These are phyloP conservation scores for Xylaria sp. DNA, from an alignment of 2,329 filamentous ascomycete species.

Conservation along the genomic window DNA sequence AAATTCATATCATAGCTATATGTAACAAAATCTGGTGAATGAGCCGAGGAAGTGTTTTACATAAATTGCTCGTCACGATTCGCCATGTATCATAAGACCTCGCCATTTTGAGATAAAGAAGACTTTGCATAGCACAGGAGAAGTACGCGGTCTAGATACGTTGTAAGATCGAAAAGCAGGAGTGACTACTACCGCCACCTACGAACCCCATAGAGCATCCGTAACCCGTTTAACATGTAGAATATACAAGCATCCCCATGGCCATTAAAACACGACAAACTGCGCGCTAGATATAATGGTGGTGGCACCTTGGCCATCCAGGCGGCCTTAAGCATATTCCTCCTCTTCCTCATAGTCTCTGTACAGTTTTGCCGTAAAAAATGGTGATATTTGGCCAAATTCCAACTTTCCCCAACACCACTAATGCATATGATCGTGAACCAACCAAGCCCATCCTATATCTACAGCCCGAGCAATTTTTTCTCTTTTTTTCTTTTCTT, in stretches of 20 bases:
- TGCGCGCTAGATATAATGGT: background rate
- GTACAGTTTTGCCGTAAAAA: slow-evolving; percentile 25
- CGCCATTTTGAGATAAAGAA: background rate
- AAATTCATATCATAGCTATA: too few species aligned
- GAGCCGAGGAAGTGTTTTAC: background rate
- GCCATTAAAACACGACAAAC: slow-evolving; percentile 7
- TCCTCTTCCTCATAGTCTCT: slow-evolving; percentile 1
- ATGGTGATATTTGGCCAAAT: slow-evolving; percentile 14
- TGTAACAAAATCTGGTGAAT: too few species aligned
- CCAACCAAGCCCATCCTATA: slow-evolving; percentile 27
- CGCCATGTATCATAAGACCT: background rate
- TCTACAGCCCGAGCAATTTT: slow-evolving; percentile 25
- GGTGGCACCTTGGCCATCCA: background rate
- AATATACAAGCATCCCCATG: slow-evolving; percentile 11
- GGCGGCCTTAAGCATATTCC: background rate
- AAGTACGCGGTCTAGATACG: too few species aligned
- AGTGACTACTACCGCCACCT: slow-evolving; percentile 5
- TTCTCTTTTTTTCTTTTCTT: too few species aligned
- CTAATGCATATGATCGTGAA: slow-evolving; percentile 38
- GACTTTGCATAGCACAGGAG: background rate
- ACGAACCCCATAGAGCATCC: background rate
- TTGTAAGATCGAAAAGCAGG: background rate
- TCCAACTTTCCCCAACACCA: slow-evolving; percentile 34
- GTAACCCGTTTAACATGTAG: background rate
- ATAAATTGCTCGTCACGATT: background rate